Percentiles rank a stretch among this genome's conserved stretches.
phyloP scores from a whole-genome alignment of 352 stramenopile species.

The Pythium rhizo-oryzae region DNA sequence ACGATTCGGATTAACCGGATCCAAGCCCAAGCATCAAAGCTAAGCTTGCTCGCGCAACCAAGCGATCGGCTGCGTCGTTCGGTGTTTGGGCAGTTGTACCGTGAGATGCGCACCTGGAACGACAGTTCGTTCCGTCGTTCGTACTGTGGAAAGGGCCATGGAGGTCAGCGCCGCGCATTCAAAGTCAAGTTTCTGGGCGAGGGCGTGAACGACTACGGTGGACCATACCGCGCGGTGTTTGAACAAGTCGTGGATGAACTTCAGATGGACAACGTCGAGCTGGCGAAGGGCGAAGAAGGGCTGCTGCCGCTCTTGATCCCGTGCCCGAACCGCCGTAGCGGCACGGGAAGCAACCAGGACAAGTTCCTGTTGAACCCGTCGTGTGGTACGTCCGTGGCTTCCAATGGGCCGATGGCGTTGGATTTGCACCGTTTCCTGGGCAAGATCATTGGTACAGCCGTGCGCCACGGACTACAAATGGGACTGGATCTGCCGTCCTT shows the following conservation, averaged over 20 bases:
- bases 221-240: slow-evolving; percentile 98
- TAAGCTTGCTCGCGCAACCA: slow-evolving; percentile 88
- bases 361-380: slow-evolving; percentile 92
- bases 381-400: slow-evolving; percentile 77
- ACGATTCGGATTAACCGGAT: slow-evolving; percentile 98
- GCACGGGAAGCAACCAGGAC: slow-evolving; percentile 90
- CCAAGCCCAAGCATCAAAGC: slow-evolving; percentile 85
- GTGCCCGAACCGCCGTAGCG: slow-evolving; percentile 85
- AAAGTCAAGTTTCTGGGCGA: slow-evolving; percentile 99
- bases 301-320: slow-evolving; percentile 89
- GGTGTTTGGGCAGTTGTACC: slow-evolving; percentile 98
- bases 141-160: slow-evolving; percentile 98
- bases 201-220: slow-evolving; percentile 99
- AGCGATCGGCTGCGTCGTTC: slow-evolving; percentile 89
- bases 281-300: slow-evolving; percentile 85
- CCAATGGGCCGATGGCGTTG: slow-evolving; percentile 89
- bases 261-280: slow-evolving; percentile 89
- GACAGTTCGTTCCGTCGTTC: slow-evolving; percentile 93
- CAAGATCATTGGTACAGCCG: slow-evolving; percentile 95
- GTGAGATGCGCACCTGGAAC: slow-evolving; percentile 95
- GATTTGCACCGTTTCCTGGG: slow-evolving; percentile 96
- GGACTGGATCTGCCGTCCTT: slow-evolving; percentile 89
- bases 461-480: slow-evolving; percentile 96
- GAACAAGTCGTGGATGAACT: slow-evolving; percentile 97
- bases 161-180: slow-evolving; percentile 97